Conservation (phyloP, 2,329 filamentous ascomycete species). For the Hymenoscyphus scutula region DNA sequence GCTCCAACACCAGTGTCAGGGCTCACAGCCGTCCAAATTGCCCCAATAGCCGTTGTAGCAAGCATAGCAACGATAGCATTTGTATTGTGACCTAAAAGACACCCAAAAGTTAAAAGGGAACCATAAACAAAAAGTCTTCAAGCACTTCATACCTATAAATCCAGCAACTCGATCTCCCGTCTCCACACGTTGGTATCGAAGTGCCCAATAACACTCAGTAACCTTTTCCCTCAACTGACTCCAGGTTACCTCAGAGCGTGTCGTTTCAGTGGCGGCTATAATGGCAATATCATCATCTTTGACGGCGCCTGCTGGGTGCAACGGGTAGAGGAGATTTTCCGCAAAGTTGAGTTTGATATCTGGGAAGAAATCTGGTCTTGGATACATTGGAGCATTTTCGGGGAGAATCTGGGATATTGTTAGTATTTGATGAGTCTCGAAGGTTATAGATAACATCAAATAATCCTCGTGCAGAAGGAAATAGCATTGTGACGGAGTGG, state of each 20-base stretch:
- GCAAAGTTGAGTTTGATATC: constrained; percentile 85
- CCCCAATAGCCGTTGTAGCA: constrained; percentile 76
- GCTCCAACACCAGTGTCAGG: constrained; percentile 91
- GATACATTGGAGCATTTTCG: constrained; percentile 70
- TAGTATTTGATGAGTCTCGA: background rate
- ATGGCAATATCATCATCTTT: constrained; percentile 52
- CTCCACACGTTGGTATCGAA: constrained; percentile 63
- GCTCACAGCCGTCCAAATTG: constrained; percentile 89
- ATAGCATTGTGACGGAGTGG: background rate
- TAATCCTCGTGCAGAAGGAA: background rate
- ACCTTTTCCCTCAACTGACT: constrained; percentile 75
- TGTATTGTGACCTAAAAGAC: constrained; percentile 68
- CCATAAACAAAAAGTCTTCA: background rate
- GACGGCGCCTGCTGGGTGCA: constrained; percentile 50
- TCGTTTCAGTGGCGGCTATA: constrained; percentile 76
- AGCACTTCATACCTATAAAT: constrained; percentile 55
- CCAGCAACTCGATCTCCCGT: constrained; percentile 59
- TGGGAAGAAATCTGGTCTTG: constrained; percentile 81
- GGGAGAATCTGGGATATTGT: constrained; percentile 61
- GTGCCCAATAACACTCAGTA: constrained; percentile 66
- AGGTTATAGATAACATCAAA: background rate
- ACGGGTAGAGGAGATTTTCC: constrained; percentile 87
- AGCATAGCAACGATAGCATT: constrained; percentile 88
- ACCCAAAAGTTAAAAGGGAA: background rate
- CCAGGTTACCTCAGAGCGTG: constrained; percentile 66